Evolutionary conservation across 1,139 yeast genomes (phyloP), one percentile per base, ranked within the genome.

Genomic region (Suhomyces panamericanus): DNA sequence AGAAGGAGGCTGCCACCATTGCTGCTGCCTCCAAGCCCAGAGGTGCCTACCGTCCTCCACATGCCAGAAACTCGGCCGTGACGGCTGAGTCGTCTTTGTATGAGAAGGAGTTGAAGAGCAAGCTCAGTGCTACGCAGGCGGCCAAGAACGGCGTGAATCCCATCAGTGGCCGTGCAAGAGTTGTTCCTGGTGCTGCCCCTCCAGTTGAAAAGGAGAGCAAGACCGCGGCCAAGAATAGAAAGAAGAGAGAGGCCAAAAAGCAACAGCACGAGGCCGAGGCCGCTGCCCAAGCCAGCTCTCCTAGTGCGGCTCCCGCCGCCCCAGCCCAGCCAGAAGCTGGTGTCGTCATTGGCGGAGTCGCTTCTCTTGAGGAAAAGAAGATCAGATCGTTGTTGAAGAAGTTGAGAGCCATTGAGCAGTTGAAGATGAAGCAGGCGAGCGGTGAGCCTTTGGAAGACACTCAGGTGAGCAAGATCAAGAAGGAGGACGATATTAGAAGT

Each of bases 11-110:
- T 24, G 61, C 63, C 20, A 66, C 66, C 24, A 66, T 64, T 39
- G 70, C 71, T 28, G 70, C 77, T 10, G 66, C 69, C 6, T 62
- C 67, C 44, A 83, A 83, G 59, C 84, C 87, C 36, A 77, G 80
- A 30, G 96, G 96, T 47, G 98, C 97, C 27, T 91, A 91, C 67
- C 81, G 95, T 64, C 98, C 98, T 28, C 98, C 98, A 8, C 96
- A 90, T 65, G 96, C 96, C 9, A 80, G 96, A 68, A 58, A 58
- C 13, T 67, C 64, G 39, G 27, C 16, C 14, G 75, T 78, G 6
- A 64, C 64, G 31, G 60, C 75, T 35, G 56, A 63, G 49, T 53
- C 75, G 58, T 69, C 86, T 2, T 68, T 81, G 55, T 80, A 81
- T 53, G 84, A 81, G 58, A 75, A 74, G 57, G 86, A 81, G 60